phyloP scores from a whole-genome alignment of 2,329 filamentous ascomycete species.

The Diplocarpon mali region DNA sequence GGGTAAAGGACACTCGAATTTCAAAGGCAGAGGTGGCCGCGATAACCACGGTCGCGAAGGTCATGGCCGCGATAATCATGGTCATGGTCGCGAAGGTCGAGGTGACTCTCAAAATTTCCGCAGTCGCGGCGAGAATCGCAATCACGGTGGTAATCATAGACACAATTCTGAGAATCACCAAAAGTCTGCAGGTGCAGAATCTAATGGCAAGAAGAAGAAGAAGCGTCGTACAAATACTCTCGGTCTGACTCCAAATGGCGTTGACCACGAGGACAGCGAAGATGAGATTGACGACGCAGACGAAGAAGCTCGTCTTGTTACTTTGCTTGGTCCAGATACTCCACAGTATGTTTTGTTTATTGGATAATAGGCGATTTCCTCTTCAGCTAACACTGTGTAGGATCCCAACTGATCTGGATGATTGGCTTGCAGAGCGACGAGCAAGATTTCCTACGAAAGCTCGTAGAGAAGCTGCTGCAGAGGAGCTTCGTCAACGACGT shows the following conservation, averaged over 20 bases:
- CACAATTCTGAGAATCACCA: slow-evolving; percentile 28
- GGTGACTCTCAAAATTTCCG: slow-evolving; percentile 31
- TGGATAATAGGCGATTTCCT: slow-evolving; percentile 18
- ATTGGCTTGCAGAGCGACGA: slow-evolving; percentile 72
- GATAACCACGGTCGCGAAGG: slow-evolving; percentile 28
- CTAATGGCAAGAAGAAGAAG: slow-evolving; percentile 46
- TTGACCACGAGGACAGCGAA: slow-evolving; percentile 45
- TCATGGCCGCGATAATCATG: slow-evolving; percentile 27
- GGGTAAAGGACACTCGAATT: slow-evolving; percentile 29
- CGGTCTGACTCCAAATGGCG: slow-evolving; percentile 49
- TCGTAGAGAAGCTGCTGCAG: slow-evolving; percentile 53
- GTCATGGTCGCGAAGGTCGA: slow-evolving; percentile 25
- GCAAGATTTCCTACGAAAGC: slow-evolving; percentile 71
- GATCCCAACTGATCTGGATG: slow-evolving; percentile 53
- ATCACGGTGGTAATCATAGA: slow-evolving; percentile 20
- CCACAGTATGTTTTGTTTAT: slow-evolving; percentile 27
- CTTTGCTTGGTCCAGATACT: slow-evolving; percentile 27
- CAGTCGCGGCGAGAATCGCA: slow-evolving; percentile 26
- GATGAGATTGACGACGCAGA: slow-evolving; percentile 56
- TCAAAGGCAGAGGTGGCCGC: slow-evolving; percentile 29
- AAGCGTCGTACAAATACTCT: slow-evolving; percentile 62
- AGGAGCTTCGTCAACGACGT: slow-evolving; percentile 30
- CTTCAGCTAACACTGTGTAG: slow-evolving; percentile 28
- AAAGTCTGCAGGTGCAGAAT: slow-evolving; percentile 38
- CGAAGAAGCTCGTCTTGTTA: slow-evolving; percentile 38